These are phyloP conservation scores for Taphrina communis DNA, from an alignment of 1,139 yeast genomes.

Conservation along the genomic window DNA sequence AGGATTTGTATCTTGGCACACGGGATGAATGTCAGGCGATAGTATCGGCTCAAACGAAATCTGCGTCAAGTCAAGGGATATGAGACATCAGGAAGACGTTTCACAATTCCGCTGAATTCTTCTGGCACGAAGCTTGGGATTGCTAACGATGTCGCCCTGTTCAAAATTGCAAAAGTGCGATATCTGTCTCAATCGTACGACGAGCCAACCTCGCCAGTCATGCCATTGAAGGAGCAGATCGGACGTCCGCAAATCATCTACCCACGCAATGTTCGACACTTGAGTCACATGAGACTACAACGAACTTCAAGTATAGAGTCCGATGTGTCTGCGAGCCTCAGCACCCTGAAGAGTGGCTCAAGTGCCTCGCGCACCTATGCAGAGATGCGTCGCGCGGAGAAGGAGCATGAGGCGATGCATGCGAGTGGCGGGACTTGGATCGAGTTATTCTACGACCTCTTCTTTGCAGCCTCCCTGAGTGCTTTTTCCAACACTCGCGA, in stretches of 20 bases:
- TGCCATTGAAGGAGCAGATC: slow-evolving; percentile 8
- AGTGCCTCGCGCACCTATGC: background rate
- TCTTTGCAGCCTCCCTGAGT: slow-evolving; percentile 34
- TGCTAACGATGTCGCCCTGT: no score
- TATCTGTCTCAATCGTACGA: no score
- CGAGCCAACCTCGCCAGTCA: background rate
- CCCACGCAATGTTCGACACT: slow-evolving; percentile 7
- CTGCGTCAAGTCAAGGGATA: background rate
- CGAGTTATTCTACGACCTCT: slow-evolving; percentile 38
- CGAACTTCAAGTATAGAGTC: slow-evolving; percentile 10
- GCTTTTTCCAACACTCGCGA: slow-evolving; percentile 34
- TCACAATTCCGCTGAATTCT: background rate
- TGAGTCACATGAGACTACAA: slow-evolving; percentile 9
- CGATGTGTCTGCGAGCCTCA: background rate
- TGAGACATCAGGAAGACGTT: background rate
- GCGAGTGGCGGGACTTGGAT: slow-evolving; percentile 37
- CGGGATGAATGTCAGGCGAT: background rate
- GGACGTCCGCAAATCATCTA: slow-evolving; percentile 12
- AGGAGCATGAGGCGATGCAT: background rate
- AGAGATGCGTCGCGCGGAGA: slow-evolving; percentile 6
- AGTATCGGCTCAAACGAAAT: background rate
- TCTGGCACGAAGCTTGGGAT: no score
- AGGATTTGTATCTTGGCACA: slow-evolving; percentile 22
- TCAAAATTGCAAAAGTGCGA: no score
- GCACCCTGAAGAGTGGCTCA: background rate